These are phyloP conservation scores for Diversispora eburnea DNA, from an alignment of 192 early-diverging fungal species.

Conservation along the genomic window DNA sequence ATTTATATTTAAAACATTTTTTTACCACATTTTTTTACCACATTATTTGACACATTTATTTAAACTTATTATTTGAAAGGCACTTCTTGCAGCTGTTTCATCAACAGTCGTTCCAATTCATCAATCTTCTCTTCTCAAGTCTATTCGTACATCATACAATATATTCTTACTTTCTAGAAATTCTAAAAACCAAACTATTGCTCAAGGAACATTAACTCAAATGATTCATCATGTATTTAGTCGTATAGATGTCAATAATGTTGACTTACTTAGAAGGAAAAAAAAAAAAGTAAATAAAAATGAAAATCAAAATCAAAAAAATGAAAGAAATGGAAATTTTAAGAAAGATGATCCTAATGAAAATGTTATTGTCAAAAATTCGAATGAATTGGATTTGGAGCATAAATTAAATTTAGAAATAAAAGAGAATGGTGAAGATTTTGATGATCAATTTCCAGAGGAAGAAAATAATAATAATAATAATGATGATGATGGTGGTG, in stretches of 20 bases:
- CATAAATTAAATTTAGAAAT: not conserved
- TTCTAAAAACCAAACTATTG: constrained; percentile 75
- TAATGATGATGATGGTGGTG: not conserved
- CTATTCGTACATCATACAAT: constrained; percentile 82
- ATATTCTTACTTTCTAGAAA: constrained; percentile 80
- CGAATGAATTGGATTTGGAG: not conserved
- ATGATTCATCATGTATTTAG: constrained; percentile 82
- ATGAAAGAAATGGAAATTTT: no score
- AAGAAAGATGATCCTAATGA: no score
- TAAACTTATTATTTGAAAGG: constrained; percentile 42
- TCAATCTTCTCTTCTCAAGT: constrained; percentile 69
- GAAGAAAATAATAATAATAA: not conserved
- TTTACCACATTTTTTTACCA: not conserved
- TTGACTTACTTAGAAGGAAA: not conserved
- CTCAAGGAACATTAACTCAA: constrained; percentile 84
- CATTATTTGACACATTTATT: no score
- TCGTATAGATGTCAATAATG: constrained; percentile 43
- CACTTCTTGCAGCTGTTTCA: constrained; percentile 79
- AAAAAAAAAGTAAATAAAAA: not conserved
- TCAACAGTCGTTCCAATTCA: constrained; percentile 64
- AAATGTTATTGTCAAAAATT: no score
- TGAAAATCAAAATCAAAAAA: no score
- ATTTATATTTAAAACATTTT: not conserved
- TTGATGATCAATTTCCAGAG: not conserved
- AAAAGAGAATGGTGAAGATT: not conserved